phyloP scores from a whole-genome alignment of 352 stramenopile species.

The Globisporangium polare region DNA sequence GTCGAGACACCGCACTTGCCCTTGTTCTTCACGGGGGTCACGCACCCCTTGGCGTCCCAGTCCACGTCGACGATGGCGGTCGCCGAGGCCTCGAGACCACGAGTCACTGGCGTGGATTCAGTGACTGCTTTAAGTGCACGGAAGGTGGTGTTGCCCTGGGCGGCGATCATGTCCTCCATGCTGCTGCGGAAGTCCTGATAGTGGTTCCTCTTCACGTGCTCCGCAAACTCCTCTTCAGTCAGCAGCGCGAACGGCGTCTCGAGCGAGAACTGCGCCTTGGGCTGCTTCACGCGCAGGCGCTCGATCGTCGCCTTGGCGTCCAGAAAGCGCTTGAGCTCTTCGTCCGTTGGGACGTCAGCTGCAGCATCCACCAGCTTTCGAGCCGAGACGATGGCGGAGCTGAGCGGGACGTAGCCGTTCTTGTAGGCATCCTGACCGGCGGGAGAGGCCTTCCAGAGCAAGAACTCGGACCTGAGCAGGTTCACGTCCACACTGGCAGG shows the following conservation, averaged over 20 bases:
- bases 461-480: conserved; percentile 3
- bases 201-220: conserved; percentile 26
- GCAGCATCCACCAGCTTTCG: background rate
- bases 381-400: background rate
- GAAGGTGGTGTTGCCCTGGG: background rate
- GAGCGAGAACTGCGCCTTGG: conserved; percentile 49
- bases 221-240: conserved; percentile 54
- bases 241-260: conserved; percentile 67
- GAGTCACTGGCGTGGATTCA: background rate
- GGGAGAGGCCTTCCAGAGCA: conserved; percentile 10
- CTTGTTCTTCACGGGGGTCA: conserved; percentile 18
- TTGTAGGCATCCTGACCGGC: conserved; percentile 10
- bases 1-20: conserved; percentile 17
- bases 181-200: conserved; percentile 10
- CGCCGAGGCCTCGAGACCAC: background rate
- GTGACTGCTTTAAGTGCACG: background rate
- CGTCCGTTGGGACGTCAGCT: background rate
- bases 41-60: conserved; percentile 13
- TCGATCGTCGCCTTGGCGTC: conserved; percentile 23
- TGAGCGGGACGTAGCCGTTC: conserved; percentile 2
- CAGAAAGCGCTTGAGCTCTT: conserved; percentile 13
- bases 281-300: conserved; percentile 36
- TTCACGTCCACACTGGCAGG: background rate
- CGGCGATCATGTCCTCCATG: background rate
- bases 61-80: conserved; percentile 1